Percentiles rank a stretch among this genome's conserved stretches.
Conservation (phyloP, 164 flowering plant genomes). For the Stephania cephalantha region DNA sequence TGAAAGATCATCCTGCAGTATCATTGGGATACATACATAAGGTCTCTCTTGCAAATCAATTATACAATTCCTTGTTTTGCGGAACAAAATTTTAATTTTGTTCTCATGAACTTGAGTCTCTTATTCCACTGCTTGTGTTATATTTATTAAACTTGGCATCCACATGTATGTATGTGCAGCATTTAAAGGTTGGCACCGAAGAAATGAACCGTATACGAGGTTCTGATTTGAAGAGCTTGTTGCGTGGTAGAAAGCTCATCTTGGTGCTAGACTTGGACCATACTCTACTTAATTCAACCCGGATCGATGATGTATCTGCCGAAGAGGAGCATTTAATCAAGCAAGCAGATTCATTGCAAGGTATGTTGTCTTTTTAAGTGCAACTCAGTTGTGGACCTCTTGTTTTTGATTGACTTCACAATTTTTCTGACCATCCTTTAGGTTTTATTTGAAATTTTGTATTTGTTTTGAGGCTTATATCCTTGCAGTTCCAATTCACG, state of each 20-base stretch:
- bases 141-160: not conserved
- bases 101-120: not conserved
- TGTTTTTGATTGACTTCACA: not conserved
- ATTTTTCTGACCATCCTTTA: not conserved
- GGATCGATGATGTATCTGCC: conserved; percentile 32
- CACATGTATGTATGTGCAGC: conserved; percentile 32
- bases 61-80: not conserved
- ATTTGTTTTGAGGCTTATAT: not conserved
- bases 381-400: not conserved
- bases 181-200: conserved; percentile 53
- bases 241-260: conserved; percentile 52
- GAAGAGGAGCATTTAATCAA: conserved; percentile 58
- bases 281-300: conserved; percentile 74
- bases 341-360: conserved; percentile 43
- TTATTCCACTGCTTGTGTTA: not conserved
- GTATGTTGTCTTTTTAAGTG: conserved; percentile 22
- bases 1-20: conserved; percentile 55
- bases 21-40: conserved; percentile 68
- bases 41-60: conserved; percentile 27
- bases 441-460: not conserved
- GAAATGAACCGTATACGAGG: conserved; percentile 58
- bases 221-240: conserved; percentile 42
- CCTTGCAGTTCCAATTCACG: not conserved
- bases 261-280: conserved; percentile 84
- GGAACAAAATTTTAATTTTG: not conserved